Conservation (phyloP, 2,329 filamentous ascomycete species). For the Neopestalotiopsis clavispora region DNA sequence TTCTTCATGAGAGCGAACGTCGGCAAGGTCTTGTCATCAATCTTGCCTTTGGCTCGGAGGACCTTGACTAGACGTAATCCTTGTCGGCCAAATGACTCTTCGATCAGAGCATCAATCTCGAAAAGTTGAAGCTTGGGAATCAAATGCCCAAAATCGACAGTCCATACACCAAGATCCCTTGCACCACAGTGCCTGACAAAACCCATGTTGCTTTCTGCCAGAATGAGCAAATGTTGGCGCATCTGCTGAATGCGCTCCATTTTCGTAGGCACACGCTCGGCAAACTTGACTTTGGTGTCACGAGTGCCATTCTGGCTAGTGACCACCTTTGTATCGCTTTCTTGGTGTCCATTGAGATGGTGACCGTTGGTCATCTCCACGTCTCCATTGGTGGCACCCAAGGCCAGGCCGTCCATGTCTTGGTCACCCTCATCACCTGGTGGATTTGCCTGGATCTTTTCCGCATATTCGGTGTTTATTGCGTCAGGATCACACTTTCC, state of each 20-base stretch:
- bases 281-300: constrained; percentile 55
- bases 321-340: constrained; percentile 17
- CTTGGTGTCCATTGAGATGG: constrained; percentile 33
- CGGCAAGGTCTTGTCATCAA: constrained; percentile 92
- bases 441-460: constrained; percentile 50
- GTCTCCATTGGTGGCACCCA: constrained; percentile 40
- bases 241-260: constrained; percentile 61
- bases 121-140: constrained; percentile 72
- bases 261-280: constrained; percentile 47
- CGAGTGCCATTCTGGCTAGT: constrained; percentile 30
- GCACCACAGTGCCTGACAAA: constrained; percentile 73
- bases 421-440: constrained; percentile 34
- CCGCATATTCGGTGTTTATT: constrained; percentile 48
- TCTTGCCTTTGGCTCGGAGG: constrained; percentile 82
- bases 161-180: constrained; percentile 74
- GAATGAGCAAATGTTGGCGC: constrained; percentile 74
- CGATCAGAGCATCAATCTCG: constrained; percentile 83
- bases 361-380: constrained; percentile 20
- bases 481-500: constrained; percentile 52
- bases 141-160: constrained; percentile 79
- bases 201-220: constrained; percentile 70
- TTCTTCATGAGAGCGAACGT: constrained; percentile 83
- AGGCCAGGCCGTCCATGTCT: constrained; percentile 34
- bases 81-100: constrained; percentile 75
- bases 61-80: constrained; percentile 86